Conservation (phyloP, 179 eudicot genomes). For the Sideroxylon spinosum region DNA sequence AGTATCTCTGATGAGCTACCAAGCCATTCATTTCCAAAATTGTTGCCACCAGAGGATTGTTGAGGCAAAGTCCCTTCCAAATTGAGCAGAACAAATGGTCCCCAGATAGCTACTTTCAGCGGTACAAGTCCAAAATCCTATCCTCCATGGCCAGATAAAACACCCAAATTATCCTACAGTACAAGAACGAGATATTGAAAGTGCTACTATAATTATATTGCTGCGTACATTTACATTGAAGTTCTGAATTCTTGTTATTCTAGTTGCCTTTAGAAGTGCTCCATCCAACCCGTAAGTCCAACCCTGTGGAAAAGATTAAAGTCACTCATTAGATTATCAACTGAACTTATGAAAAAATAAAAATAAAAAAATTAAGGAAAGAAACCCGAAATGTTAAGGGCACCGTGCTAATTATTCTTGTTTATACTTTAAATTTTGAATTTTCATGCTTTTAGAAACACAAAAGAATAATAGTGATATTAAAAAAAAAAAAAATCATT, state of each 20-base stretch:
- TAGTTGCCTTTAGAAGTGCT: constrained; percentile 74
- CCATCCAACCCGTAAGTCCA: constrained; percentile 93
- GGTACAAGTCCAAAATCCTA: constrained; percentile 86
- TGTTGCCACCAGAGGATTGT: constrained; percentile 24
- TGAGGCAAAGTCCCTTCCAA: constrained; percentile 31
- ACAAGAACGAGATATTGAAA: constrained; percentile 1
- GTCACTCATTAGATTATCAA: neutral
- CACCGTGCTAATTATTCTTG: neutral
- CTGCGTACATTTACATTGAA: constrained; percentile 59
- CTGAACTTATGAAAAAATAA: neutral
- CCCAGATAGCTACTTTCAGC: constrained; percentile 65
- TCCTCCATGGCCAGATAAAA: constrained; percentile 17
- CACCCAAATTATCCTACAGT: constrained; percentile 13
- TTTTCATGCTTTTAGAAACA: too few relatives aligned
- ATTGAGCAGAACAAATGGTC: constrained; percentile 74
- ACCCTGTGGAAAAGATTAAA: constrained; percentile 46
- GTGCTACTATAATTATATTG: constrained; percentile 8
- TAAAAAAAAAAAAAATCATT: too few relatives aligned
- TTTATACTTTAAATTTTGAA: neutral
- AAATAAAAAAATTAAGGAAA: neutral
- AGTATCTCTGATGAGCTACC: constrained; percentile 57
- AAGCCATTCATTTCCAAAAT: constrained; percentile 66
- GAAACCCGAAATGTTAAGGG: neutral
- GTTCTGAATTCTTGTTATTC: constrained; percentile 60
- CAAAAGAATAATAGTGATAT: too few relatives aligned